A percentile compares a stretch with the other conserved stretches of the same genome.
These are phyloP conservation scores for Pelargonium australe DNA, from an alignment of 441 rosid species.

Conservation along the genomic window DNA sequence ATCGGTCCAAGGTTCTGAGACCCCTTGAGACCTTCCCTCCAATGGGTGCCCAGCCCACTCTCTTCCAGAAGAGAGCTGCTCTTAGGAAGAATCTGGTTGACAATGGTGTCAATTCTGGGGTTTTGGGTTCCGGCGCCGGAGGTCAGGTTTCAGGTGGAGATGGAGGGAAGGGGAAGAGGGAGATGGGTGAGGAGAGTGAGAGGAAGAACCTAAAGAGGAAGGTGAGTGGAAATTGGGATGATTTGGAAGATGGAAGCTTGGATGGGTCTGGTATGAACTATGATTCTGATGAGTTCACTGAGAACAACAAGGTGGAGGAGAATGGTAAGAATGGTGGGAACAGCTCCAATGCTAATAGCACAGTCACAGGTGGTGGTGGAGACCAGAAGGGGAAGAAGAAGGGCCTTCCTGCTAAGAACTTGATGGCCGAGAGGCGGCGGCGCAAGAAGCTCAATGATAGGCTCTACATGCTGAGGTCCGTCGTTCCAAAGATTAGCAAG, in stretches of 20 bases:
- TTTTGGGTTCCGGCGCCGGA: constrained; percentile 1
- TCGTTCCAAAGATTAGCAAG: constrained; percentile 72
- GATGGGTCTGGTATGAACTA: constrained; percentile 54
- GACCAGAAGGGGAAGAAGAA: constrained; percentile 57
- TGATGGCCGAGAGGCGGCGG: constrained; percentile 72
- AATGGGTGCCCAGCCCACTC: constrained; percentile 56
- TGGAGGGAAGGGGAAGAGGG: constrained; percentile 39
- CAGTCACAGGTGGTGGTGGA: constrained; percentile 26
- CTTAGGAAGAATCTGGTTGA: constrained; percentile 43
- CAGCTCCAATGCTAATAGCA: constrained; percentile 28
- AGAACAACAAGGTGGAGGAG: constrained; percentile 31
- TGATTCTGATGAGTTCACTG: constrained; percentile 53
- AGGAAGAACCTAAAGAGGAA: constrained; percentile 33
- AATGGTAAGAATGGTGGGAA: constrained; percentile 34
- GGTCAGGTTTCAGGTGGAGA: constrained; percentile 19
- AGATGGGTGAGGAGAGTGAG: constrained; percentile 32
- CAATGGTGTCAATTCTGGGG: constrained; percentile 29
- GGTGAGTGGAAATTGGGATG: constrained; percentile 18
- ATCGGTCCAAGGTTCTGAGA: constrained; percentile 49
- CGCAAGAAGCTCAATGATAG: constrained; percentile 77
- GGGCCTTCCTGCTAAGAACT: constrained; percentile 70
- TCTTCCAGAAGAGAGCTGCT: constrained; percentile 65
- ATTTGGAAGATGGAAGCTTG: constrained; percentile 36
- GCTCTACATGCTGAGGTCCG: constrained; percentile 76
- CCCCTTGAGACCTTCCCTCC: constrained; percentile 58